Base-by-base conservation (phyloP, 2,329 filamentous ascomycete genomes). In the Hortaea sp. region DNA sequence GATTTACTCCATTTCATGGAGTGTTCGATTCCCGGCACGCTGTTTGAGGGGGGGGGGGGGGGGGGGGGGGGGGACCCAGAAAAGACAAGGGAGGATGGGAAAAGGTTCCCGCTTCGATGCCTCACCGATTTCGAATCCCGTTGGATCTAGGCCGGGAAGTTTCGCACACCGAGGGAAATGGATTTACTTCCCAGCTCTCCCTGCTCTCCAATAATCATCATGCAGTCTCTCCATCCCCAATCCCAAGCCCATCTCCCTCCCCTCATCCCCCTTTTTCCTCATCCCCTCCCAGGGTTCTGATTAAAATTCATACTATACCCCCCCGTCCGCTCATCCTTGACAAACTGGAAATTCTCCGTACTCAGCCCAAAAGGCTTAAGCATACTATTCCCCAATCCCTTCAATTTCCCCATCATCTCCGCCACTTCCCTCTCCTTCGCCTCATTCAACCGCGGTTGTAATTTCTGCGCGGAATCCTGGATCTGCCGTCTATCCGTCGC, bases 361-460 rank as follows among this genome's bases (percentile, higher is more conserved):
- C 85, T 94, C 55, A 98, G 67, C 1, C 92, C 92, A 70, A 97
- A 97, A 0, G 90, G 90, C 63, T 85, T 94, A 43, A 98, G 65
- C 11, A 98, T 79, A 1, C 88, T 88, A 62, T 98, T 95, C 0
- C 92, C 92, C 49, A 98, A 70, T 67, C 85, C 81, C 63, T 94
- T 95, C 57, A 98, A 68, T 70, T 97, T 95, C 12, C 84, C 86
- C 88, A 95, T 94, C 88, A 97, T 95, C 69, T 98, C 90, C 2
- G 78, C 82, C 77, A 92, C 87, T 67, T 98, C 92, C 56, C 76
- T 77, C 60, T 95, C 84, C 67, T 88, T 87, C 1, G 89, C 88
- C 12, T 77, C 77, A 53, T 90, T 85, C 42, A 88, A 76, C 51
- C 76, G 74, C 1, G 75, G 70, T 1, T 87, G 86, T 35, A 97